Evolutionary conservation across 495 filamentous ascomycete species (phyloP).

Genomic region (Aspergillus wentii): DNA sequence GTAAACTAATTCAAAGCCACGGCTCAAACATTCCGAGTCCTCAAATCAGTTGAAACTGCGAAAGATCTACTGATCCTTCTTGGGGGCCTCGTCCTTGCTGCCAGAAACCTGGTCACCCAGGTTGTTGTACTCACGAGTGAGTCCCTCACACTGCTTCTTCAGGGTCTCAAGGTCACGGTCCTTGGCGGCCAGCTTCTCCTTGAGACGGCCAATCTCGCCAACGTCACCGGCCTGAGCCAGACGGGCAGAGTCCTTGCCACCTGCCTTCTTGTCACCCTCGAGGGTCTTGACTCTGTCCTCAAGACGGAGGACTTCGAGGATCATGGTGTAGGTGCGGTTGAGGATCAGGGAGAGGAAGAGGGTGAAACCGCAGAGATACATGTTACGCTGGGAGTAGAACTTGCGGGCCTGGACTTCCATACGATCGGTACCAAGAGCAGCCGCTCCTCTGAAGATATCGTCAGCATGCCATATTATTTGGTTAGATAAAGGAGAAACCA

Average conservation of each 20-base stretch:
- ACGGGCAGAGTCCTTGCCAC: constrained; percentile 63
- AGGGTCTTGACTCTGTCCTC: constrained; percentile 88
- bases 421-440: constrained; percentile 78
- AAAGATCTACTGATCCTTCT: constrained; percentile 64
- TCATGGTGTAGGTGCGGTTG: constrained; percentile 98
- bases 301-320: constrained; percentile 86
- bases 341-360: constrained; percentile 98
- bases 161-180: constrained; percentile 73
- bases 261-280: constrained; percentile 69
- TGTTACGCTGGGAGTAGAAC: constrained; percentile 99
- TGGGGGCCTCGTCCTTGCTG: constrained; percentile 48
- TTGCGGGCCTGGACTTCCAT: constrained; percentile 99
- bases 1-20: too few relatives aligned
- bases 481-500: neutral
- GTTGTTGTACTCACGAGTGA: constrained; percentile 74
- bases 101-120: constrained; percentile 71
- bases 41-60: too few relatives aligned
- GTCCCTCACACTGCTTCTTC: constrained; percentile 77
- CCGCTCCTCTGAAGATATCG: constrained; percentile 45
- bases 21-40: too few relatives aligned
- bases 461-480: constrained; percentile 11
- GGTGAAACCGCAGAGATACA: constrained; percentile 99
- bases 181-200: constrained; percentile 66
- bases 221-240: constrained; percentile 61
- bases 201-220: constrained; percentile 69